A percentile compares a stretch with the other conserved stretches of the same genome.
Evolutionary conservation across 164 flowering plant species (phyloP).

Genomic region (Stephania cephalantha): DNA sequence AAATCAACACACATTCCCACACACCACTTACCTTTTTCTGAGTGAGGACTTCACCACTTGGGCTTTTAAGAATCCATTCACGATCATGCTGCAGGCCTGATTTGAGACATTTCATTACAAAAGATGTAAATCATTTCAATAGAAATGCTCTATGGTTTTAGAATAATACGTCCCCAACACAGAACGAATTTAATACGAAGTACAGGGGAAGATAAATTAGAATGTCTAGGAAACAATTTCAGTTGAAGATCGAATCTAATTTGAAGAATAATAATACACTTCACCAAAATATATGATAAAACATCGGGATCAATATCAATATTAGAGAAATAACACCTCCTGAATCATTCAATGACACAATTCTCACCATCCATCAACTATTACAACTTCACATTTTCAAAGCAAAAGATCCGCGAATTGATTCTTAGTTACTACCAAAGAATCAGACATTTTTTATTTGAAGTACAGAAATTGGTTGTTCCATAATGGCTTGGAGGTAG

Average conservation of each 20-base stretch:
- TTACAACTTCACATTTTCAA: too few species aligned
- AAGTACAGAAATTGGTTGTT: too few species aligned
- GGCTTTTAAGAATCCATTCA: slow-evolving; percentile 83
- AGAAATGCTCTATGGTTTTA: not conserved
- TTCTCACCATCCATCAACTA: too few species aligned
- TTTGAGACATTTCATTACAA: slow-evolving; percentile 3
- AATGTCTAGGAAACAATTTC: not conserved
- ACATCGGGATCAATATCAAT: too few species aligned
- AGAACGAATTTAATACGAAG: not conserved
- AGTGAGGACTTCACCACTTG: slow-evolving; percentile 82
- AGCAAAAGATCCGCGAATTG: too few species aligned
- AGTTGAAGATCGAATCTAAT: not conserved
- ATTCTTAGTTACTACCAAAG: too few species aligned
- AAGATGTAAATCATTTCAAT: not conserved
- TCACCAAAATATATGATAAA: too few species aligned
- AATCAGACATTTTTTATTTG: too few species aligned
- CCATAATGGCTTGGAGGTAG: too few species aligned
- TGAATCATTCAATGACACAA: too few species aligned
- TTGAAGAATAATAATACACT: not conserved
- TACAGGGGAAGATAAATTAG: not conserved
- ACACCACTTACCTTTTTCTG: slow-evolving; percentile 71
- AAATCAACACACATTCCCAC: too few species aligned
- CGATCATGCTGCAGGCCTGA: slow-evolving; percentile 83
- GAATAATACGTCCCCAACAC: not conserved
- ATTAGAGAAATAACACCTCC: too few species aligned